Evolutionary conservation across 257 asterid genomes (phyloP).

Genomic region (Fraxinus cuspidata): DNA sequence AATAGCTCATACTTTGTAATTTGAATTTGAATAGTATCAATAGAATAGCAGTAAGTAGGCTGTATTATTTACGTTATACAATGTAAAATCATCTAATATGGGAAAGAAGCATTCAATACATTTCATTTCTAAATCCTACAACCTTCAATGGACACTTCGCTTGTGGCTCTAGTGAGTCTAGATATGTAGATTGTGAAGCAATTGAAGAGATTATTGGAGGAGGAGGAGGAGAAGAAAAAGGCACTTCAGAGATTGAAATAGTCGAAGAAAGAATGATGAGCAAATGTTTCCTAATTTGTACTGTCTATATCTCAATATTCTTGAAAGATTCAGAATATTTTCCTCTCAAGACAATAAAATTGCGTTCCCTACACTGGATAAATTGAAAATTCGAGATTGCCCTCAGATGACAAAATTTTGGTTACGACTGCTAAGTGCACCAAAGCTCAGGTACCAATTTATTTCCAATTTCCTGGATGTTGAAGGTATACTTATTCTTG

Average conservation of each 20-base stretch:
- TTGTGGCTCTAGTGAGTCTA: neutral
- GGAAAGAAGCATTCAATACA: no score
- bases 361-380: constrained; percentile 5
- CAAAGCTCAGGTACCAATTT: neutral
- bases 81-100: no score
- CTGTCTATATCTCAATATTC: neutral
- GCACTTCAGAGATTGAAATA: neutral
- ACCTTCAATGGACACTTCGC: neutral
- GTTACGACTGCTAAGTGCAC: neutral
- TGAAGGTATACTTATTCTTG: no score
- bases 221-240: neutral
- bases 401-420: constrained; percentile 5
- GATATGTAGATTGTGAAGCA: neutral
- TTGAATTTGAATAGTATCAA: no score
- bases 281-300: constrained; percentile 3
- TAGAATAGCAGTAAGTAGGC: no score
- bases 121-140: no score
- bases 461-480: no score
- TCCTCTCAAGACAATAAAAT: neutral
- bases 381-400: neutral
- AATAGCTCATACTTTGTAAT: no score
- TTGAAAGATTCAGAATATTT: neutral
- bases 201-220: neutral
- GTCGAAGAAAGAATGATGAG: neutral
- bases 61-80: no score